Evolutionary conservation across 2,329 filamentous ascomycete species (phyloP).

Genomic region (Colletotrichum trifolii): DNA sequence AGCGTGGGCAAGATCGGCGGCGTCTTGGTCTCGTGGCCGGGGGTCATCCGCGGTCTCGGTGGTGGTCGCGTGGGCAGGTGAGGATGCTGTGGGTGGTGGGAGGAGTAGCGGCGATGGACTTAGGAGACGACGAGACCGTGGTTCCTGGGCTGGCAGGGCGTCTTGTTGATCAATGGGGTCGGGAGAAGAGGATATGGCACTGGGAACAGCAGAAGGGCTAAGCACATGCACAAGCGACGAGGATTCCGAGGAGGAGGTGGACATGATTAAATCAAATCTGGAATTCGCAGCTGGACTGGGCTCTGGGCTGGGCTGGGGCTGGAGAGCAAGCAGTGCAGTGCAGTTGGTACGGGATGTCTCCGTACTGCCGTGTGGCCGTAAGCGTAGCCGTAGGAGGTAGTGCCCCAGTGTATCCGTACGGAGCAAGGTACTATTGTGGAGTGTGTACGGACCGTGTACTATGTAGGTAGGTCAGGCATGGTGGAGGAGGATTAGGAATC

Average conservation of each 20-base stretch:
- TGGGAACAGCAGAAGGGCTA: constrained; percentile 17
- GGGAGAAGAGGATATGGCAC: constrained; percentile 33
- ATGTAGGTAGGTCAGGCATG: not conserved
- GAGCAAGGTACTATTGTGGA: not conserved
- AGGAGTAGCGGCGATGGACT: constrained; percentile 31
- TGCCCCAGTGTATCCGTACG: not conserved
- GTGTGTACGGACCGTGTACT: not conserved
- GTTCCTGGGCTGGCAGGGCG: constrained; percentile 17
- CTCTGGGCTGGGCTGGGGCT: constrained; percentile 32
- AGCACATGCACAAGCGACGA: constrained; percentile 37
- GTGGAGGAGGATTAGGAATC: constrained; percentile 5
- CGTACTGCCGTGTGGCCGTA: no score
- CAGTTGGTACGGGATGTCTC: no score
- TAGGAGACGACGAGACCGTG: constrained; percentile 22
- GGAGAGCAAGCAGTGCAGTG: constrained; percentile 4
- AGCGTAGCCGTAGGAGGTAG: no score
- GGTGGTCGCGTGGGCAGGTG: constrained; percentile 34
- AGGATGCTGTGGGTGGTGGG: constrained; percentile 24
- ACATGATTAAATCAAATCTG: constrained; percentile 36
- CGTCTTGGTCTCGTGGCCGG: constrained; percentile 16
- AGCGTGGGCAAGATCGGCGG: constrained; percentile 24
- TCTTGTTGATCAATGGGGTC: constrained; percentile 32
- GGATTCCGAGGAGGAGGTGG: constrained; percentile 30
- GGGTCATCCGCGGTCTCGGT: constrained; percentile 19
- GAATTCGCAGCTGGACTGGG: constrained; percentile 22